A percentile compares a stretch with the other conserved stretches of the same genome.
Evolutionary conservation across 495 filamentous ascomycete genomes (phyloP).

Genomic region (Chaetomidium leptoderma): DNA sequence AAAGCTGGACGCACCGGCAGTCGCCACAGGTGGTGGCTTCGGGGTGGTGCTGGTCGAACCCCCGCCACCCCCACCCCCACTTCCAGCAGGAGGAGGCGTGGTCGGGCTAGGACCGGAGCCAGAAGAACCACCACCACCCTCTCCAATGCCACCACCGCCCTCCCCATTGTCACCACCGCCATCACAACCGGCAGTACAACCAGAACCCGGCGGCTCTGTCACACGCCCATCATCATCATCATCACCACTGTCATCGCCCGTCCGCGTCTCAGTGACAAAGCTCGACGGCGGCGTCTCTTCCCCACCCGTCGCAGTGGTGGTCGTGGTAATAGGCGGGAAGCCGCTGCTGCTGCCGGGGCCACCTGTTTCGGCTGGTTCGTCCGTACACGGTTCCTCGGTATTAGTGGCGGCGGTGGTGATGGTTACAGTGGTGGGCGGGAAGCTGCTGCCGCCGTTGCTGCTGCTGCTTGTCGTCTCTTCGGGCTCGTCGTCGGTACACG

Average conservation of each 20-base stretch:
- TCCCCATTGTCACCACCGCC: background rate
- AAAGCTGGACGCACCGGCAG: background rate
- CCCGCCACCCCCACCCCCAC: background rate
- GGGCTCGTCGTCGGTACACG: no score
- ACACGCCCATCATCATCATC: background rate
- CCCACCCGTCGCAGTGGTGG: background rate
- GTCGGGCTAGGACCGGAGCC: background rate
- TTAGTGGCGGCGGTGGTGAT: no score
- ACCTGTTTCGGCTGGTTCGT: no score
- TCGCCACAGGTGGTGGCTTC: background rate
- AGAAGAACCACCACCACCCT: background rate
- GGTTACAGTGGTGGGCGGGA: no score
- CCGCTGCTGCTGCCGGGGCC: no score
- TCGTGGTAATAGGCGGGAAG: no score
- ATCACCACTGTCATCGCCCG: background rate
- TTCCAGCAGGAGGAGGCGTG: background rate
- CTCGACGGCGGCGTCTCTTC: background rate
- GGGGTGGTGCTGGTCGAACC: background rate
- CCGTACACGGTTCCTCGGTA: no score
- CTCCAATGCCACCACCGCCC: background rate
- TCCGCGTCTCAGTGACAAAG: conserved; percentile 4
- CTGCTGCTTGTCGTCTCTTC: background rate
- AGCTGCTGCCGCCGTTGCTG: no score
- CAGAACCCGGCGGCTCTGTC: background rate
- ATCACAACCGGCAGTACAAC: no score